Percentiles rank a stretch among this genome's conserved stretches.
phyloP scores from a whole-genome alignment of 768 basidiomycete genomes.

The Crassisporium funariophilum region DNA sequence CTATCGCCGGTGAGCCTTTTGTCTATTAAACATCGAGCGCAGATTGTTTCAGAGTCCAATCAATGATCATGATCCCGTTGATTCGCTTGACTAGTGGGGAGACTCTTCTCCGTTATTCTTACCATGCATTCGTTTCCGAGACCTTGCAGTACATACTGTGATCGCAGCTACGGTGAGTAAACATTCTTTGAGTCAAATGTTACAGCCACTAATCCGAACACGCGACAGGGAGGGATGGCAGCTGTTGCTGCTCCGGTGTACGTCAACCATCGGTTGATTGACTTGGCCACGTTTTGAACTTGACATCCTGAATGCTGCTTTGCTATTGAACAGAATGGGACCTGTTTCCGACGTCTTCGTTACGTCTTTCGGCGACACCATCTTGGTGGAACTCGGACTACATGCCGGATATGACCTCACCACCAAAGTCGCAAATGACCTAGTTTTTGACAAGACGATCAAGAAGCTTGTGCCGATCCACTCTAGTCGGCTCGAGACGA shows the following conservation, averaged over 20 bases:
- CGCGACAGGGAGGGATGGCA: constrained; percentile 39
- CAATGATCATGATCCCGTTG: not conserved
- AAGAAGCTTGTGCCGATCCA: constrained; percentile 53
- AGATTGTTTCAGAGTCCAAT: not conserved
- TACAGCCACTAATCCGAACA: constrained; percentile 12
- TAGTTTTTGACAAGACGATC: constrained; percentile 50
- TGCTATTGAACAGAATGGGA: constrained; percentile 41
- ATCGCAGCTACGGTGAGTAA: constrained; percentile 58
- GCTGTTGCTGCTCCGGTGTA: constrained; percentile 45
- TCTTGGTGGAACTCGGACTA: constrained; percentile 58
- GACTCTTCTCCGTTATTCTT: constrained; percentile 64
- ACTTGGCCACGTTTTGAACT: constrained; percentile 4
- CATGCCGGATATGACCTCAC: constrained; percentile 56
- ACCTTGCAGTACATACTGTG: constrained; percentile 61
- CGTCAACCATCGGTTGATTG: constrained; percentile 13
- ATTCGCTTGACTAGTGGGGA: constrained; percentile 47
- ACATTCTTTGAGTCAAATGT: not conserved
- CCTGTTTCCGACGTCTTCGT: constrained; percentile 55
- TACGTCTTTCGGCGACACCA: constrained; percentile 53
- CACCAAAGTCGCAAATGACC: constrained; percentile 52
- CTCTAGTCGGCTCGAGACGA: constrained; percentile 56
- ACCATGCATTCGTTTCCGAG: constrained; percentile 65
- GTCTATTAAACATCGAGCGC: not conserved
- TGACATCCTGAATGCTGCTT: not conserved
- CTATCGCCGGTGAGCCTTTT: constrained; percentile 53